phyloP scores from a whole-genome alignment of 495 filamentous ascomycete species.

The Talaromyces liani region DNA sequence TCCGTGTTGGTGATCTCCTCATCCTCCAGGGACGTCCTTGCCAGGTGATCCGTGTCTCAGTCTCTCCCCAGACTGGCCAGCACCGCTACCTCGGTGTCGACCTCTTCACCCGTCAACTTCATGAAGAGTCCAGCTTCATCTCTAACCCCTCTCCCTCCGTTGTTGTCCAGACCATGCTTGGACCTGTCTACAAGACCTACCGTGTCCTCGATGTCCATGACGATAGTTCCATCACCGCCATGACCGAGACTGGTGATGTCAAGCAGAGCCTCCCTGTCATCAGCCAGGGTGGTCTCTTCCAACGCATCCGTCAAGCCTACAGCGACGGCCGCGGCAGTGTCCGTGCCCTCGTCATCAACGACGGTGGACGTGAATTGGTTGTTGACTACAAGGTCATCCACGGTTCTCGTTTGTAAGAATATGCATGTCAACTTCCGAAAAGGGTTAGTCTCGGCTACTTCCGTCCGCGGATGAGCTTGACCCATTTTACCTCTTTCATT shows the following conservation, averaged over 20 bases:
- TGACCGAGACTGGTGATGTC: slow-evolving; percentile 89
- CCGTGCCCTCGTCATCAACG: slow-evolving; percentile 91
- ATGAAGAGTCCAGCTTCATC: slow-evolving; percentile 97
- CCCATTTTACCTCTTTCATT: not conserved
- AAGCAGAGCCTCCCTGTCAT: slow-evolving; percentile 93
- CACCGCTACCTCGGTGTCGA: slow-evolving; percentile 99
- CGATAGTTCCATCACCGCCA: slow-evolving; percentile 68
- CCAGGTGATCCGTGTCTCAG: slow-evolving; percentile 99
- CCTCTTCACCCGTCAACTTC: slow-evolving; percentile 98
- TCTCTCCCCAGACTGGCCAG: slow-evolving; percentile 95
- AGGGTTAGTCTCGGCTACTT: slow-evolving; percentile 10
- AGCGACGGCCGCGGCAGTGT: slow-evolving; percentile 87
- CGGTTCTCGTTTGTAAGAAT: slow-evolving; percentile 54
- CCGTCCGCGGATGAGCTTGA: not conserved
- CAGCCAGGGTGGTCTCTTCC: slow-evolving; percentile 83
- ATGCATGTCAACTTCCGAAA: slow-evolving; percentile 10
- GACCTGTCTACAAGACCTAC: slow-evolving; percentile 99
- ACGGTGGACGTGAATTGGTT: slow-evolving; percentile 87
- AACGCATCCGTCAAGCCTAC: slow-evolving; percentile 76
- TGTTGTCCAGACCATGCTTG: slow-evolving; percentile 98
- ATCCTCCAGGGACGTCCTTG: slow-evolving; percentile 98
- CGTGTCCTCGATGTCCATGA: slow-evolving; percentile 97
- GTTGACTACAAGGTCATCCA: slow-evolving; percentile 99
- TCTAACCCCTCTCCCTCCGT: slow-evolving; percentile 94
- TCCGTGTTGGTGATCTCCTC: slow-evolving; percentile 96